Percentiles rank a stretch among this genome's conserved stretches.
Conservation (phyloP, 805 yeast genomes). For the Kluyveromyces aestuarii region DNA sequence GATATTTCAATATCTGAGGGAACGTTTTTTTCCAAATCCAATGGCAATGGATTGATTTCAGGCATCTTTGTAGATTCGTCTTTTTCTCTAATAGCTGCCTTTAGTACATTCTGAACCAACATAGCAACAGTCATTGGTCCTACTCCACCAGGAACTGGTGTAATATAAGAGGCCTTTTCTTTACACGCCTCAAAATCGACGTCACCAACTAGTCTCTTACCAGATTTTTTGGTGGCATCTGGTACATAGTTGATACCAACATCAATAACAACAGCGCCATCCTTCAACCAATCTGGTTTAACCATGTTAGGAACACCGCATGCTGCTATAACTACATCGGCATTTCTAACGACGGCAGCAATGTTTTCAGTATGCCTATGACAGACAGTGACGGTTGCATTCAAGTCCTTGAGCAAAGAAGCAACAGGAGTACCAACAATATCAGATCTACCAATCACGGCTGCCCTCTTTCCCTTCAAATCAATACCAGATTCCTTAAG, state of each 20-base stretch:
- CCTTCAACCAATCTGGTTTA: conserved; percentile 81
- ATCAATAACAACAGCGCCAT: conserved; percentile 79
- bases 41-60: conserved; percentile 47
- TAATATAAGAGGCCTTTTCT: conserved; percentile 54
- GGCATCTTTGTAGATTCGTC: conserved; percentile 32
- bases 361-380: conserved; percentile 56
- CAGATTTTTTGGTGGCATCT: conserved; percentile 66
- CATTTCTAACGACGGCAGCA: conserved; percentile 43
- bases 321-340: conserved; percentile 82
- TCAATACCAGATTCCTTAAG: conserved; percentile 47
- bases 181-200: conserved; percentile 71
- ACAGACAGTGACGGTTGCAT: conserved; percentile 70
- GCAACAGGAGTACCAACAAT: conserved; percentile 81
- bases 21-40: conserved; percentile 53
- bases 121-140: conserved; percentile 99
- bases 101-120: conserved; percentile 75
- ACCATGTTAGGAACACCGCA: conserved; percentile 81
- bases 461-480: conserved; percentile 63
- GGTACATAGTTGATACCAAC: conserved; percentile 90
- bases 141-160: conserved; percentile 99
- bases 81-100: conserved; percentile 61
- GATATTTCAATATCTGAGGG: conserved; percentile 91
- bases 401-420: conserved; percentile 54
- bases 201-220: conserved; percentile 86
- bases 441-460: conserved; percentile 77